Base-by-base conservation (phyloP, 1,284 basidiomycete species). In the Cutaneotrichosporon spelunceum region DNA sequence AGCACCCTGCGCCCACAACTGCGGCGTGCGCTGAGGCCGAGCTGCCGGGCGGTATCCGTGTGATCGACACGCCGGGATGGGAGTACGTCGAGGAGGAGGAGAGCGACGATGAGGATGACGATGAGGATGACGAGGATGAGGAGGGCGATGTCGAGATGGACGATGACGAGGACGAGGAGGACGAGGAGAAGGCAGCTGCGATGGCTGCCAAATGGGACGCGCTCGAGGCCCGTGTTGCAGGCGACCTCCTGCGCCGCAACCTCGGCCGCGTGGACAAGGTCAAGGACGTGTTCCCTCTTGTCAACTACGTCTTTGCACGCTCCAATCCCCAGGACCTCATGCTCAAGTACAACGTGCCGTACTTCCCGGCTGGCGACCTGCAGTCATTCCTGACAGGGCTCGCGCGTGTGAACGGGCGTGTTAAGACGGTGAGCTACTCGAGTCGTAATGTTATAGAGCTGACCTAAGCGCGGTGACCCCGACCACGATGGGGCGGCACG, bases 11-110 rank as follows among this genome's bases (percentile, higher is more conserved):
- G 19, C 86, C 87, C 1, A 88, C 85, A 4, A 93, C 91, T 0
- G 90, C 88, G 19, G 81, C 82, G 19, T 81, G 85, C 27, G 83
- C 88, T 7, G 87, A 88, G 70, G 85, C 89, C 68, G 82, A 87
- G 53, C 56, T 74, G 14, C 60, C 68, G 24, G 81, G 68, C 2
- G 81, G 80, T 63, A 80, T 91, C 64, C 82, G 83, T 30, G 70
- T 93, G 60, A 86, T 93, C 69, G 91, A 94, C 77, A 93, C 90
- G 0, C 91, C 91, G 27, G 91, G 91, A n/a, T 79, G 91, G 61
- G 81, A 85, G 53, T 88, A 86, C 82, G 79, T 72, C 26, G 74
- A 76, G 60, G 77, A 78, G 36, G 74, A 74, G 4, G 69, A 70
- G 6, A 67, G 71, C 21, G 73, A 74, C 4, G 70, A 74, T 4